Percentiles rank a stretch among this genome's conserved stretches.
These are phyloP conservation scores for Clausena lansium DNA, from an alignment of 345 rosid genomes.

Conservation along the genomic window DNA sequence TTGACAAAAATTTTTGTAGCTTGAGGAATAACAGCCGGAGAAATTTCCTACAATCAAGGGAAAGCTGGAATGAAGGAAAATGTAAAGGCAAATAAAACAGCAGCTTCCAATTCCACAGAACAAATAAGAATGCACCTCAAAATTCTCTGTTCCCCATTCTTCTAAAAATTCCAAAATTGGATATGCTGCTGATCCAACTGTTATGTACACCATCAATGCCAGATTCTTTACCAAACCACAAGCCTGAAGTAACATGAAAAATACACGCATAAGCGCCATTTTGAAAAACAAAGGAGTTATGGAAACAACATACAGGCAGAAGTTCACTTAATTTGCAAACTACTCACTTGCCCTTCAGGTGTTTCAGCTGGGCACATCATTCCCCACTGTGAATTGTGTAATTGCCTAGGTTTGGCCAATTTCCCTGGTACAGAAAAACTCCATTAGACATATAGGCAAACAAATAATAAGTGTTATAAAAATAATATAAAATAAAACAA, in stretches of 20 bases:
- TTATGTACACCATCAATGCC: slow-evolving; percentile 96
- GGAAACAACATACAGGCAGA: slow-evolving; percentile 6
- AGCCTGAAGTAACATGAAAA: slow-evolving; percentile 49
- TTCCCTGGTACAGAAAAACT: slow-evolving; percentile 55
- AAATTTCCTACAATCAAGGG: slow-evolving; percentile 66
- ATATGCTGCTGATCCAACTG: slow-evolving; percentile 95
- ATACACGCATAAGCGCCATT: not conserved
- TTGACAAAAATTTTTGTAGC: slow-evolving; percentile 94
- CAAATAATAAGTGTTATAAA: not conserved
- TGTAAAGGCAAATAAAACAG: not conserved
- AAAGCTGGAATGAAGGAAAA: slow-evolving; percentile 6
- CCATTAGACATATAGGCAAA: slow-evolving; percentile 13
- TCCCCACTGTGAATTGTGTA: slow-evolving; percentile 99
- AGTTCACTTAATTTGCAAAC: not conserved
- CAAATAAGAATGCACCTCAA: slow-evolving; percentile 58
- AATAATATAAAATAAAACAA: not conserved
- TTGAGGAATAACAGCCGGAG: slow-evolving; percentile 93
- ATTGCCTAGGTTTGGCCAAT: slow-evolving; percentile 95
- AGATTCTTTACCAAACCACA: slow-evolving; percentile 98
- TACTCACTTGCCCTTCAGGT: slow-evolving; percentile 96
- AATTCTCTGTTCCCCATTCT: slow-evolving; percentile 98
- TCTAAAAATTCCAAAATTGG: slow-evolving; percentile 91
- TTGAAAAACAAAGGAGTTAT: not conserved
- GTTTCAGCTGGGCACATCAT: slow-evolving; percentile 99
- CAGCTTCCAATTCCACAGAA: not conserved